Percentiles rank a stretch among this genome's conserved stretches.
Evolutionary conservation across 176 grass and related monocot genomes (phyloP).

Genomic region (Eleusine coracana): DNA sequence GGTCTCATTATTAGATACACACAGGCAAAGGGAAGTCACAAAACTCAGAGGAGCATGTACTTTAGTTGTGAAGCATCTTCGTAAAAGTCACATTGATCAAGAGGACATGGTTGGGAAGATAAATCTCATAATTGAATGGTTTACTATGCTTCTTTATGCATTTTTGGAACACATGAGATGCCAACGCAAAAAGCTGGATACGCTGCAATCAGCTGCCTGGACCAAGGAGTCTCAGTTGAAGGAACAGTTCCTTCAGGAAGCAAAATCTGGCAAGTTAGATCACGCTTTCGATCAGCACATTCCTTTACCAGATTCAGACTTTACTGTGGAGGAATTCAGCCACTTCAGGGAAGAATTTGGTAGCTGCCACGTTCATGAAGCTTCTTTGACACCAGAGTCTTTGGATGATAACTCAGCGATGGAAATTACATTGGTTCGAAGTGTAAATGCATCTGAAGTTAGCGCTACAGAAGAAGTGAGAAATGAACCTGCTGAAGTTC

Average conservation of each 20-base stretch:
- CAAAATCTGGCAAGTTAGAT: constrained; percentile 65
- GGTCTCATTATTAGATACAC: constrained; percentile 46
- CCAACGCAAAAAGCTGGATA: constrained; percentile 61
- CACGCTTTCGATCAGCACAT: constrained; percentile 70
- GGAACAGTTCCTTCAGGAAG: constrained; percentile 53
- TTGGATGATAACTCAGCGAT: constrained; percentile 35
- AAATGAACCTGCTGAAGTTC: constrained; percentile 36
- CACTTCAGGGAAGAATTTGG: constrained; percentile 37
- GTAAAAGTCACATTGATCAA: constrained; percentile 30
- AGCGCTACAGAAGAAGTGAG: constrained; percentile 14
- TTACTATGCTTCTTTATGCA: constrained; percentile 52
- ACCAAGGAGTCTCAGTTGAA: constrained; percentile 66
- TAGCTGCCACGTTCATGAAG: constrained; percentile 33
- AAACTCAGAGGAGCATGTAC: constrained; percentile 48
- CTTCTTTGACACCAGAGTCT: constrained; percentile 10
- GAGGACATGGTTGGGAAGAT: constrained; percentile 41
- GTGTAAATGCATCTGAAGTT: constrained; percentile 39
- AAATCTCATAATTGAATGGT: constrained; percentile 57
- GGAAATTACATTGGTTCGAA: constrained; percentile 47
- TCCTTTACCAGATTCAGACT: constrained; percentile 63
- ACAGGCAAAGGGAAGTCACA: constrained; percentile 50
- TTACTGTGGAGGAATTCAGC: constrained; percentile 67
- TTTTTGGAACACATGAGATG: constrained; percentile 63
- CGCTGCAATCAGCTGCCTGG: constrained; percentile 52
- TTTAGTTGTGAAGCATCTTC: constrained; percentile 55